Percentiles rank a stretch among this genome's conserved stretches.
Conservation (phyloP, 2,329 filamentous ascomycete species). For the Xylaria arbuscula region DNA sequence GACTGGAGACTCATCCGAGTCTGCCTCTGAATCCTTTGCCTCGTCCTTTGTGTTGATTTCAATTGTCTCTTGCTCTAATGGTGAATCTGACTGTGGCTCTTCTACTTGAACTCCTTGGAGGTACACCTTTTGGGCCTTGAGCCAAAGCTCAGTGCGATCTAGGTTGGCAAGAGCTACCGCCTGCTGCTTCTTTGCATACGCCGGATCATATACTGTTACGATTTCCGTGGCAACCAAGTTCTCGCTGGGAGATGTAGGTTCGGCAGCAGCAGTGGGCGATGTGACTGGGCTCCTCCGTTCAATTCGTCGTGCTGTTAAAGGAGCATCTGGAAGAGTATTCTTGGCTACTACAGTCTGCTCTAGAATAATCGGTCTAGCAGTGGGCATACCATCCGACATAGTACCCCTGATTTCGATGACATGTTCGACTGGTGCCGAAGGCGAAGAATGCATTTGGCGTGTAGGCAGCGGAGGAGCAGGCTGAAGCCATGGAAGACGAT, state of each 20-base stretch:
- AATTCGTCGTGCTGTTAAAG: slow-evolving; percentile 48
- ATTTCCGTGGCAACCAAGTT: slow-evolving; percentile 74
- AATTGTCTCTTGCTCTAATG: slow-evolving; percentile 52
- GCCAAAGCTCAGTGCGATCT: slow-evolving; percentile 87
- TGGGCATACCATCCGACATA: slow-evolving; percentile 69
- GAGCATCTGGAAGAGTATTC: slow-evolving; percentile 45
- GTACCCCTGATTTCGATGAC: slow-evolving; percentile 58
- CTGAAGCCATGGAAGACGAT: slow-evolving; percentile 80
- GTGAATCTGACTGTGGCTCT: slow-evolving; percentile 51
- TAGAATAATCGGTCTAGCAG: slow-evolving; percentile 66
- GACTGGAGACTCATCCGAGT: slow-evolving; percentile 45
- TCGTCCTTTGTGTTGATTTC: slow-evolving; percentile 51
- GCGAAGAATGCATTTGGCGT: slow-evolving; percentile 49
- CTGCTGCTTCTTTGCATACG: slow-evolving; percentile 79
- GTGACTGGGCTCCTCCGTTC: slow-evolving; percentile 46
- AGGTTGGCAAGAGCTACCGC: slow-evolving; percentile 77
- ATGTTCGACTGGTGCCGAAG: slow-evolving; percentile 69
- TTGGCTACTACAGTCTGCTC: slow-evolving; percentile 54
- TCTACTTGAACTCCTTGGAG: slow-evolving; percentile 73
- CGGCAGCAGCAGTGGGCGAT: slow-evolving; percentile 50
- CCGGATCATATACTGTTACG: slow-evolving; percentile 76
- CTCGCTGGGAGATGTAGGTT: slow-evolving; percentile 56
- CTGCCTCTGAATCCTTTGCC: slow-evolving; percentile 41
- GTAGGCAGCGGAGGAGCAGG: slow-evolving; percentile 52
- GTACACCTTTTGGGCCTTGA: slow-evolving; percentile 83